phyloP scores from a whole-genome alignment of 129 eudicot species.

The Cynara cardunculus region DNA sequence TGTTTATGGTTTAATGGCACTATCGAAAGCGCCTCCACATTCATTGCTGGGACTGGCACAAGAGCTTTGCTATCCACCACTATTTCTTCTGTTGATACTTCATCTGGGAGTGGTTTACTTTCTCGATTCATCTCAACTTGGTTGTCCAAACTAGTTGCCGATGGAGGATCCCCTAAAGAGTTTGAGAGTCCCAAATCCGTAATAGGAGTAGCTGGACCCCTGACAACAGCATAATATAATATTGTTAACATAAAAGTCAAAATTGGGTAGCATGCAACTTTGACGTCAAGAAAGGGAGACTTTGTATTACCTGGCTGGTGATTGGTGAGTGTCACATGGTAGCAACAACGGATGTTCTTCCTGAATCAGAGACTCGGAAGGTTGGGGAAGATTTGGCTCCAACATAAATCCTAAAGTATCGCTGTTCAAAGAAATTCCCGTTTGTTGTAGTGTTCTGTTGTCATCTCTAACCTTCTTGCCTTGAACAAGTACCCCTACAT shows the following conservation, averaged over 20 bases:
- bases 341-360: slow-evolving; percentile 40
- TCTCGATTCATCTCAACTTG: slow-evolving; percentile 26
- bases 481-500: slow-evolving; percentile 78
- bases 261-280: slow-evolving; percentile 1
- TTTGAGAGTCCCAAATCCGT: slow-evolving; percentile 31
- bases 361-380: slow-evolving; percentile 31
- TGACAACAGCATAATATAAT: slow-evolving; percentile 20
- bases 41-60: slow-evolving; percentile 39
- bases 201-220: slow-evolving; percentile 41
- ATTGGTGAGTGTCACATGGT: slow-evolving; percentile 41
- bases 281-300: neutral
- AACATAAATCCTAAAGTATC: slow-evolving; percentile 65
- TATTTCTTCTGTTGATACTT: slow-evolving; percentile 24
- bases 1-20: slow-evolving; percentile 47
- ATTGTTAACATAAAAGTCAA: slow-evolving; percentile 1
- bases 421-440: slow-evolving; percentile 57
- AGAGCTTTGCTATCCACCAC: slow-evolving; percentile 46
- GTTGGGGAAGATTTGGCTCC: slow-evolving; percentile 62
- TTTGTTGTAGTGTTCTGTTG: slow-evolving; percentile 69
- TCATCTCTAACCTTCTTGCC: slow-evolving; percentile 90
- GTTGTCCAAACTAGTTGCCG: slow-evolving; percentile 33
- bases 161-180: slow-evolving; percentile 28
- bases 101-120: slow-evolving; percentile 26
- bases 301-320: slow-evolving; percentile 44
- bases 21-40: slow-evolving; percentile 35